Evolutionary conservation across 2,329 filamentous ascomycete species (phyloP).

Genomic region (Trichophyton simii): DNA sequence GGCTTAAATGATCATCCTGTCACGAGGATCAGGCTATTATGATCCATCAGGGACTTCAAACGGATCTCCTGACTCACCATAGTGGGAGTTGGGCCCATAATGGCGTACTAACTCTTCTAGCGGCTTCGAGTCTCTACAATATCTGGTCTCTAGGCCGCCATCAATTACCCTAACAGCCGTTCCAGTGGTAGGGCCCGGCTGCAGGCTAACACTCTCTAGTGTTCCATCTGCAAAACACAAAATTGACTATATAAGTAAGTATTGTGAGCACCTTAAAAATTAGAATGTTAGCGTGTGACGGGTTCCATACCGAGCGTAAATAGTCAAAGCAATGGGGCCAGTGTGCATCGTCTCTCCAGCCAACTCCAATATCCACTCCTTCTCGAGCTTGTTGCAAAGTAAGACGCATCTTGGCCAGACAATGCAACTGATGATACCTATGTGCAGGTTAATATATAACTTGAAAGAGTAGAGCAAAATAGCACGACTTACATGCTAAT

Average conservation of each 20-base stretch:
- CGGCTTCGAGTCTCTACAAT: not conserved
- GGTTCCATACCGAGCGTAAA: not conserved
- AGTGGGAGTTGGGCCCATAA: not conserved
- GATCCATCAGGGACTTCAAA: not conserved
- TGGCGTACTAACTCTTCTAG: not conserved
- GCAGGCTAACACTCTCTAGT: not conserved
- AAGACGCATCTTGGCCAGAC: constrained; percentile 6
- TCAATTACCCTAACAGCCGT: not conserved
- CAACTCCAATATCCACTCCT: constrained; percentile 2
- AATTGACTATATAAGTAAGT: not conserved
- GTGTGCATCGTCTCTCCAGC: constrained; percentile 5
- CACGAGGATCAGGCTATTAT: not conserved
- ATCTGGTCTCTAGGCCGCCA: not conserved
- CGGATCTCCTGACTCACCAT: not conserved
- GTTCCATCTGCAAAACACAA: not conserved
- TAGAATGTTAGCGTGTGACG: too few relatives aligned
- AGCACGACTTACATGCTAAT: not conserved
- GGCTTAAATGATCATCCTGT: not conserved
- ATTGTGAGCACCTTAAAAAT: not conserved
- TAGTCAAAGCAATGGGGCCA: constrained; percentile 10
- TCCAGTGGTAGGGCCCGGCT: not conserved
- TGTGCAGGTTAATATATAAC: not conserved
- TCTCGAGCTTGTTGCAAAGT: not conserved
- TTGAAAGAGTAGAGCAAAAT: not conserved
- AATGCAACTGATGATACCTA: not conserved